phyloP scores from a whole-genome alignment of 495 filamentous ascomycete species.

The Chaetomium tenue region DNA sequence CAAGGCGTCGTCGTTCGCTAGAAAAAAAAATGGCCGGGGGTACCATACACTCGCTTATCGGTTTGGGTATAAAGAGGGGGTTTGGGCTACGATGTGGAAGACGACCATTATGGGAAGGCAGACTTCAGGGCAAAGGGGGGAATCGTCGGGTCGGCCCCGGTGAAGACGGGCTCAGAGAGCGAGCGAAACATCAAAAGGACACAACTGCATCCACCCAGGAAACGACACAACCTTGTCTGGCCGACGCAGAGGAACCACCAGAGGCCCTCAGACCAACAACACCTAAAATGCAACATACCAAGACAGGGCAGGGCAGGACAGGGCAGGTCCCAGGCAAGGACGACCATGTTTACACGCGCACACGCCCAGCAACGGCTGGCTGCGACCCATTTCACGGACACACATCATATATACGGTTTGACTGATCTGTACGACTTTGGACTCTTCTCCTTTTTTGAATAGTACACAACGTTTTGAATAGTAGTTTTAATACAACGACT shows the following conservation, averaged over 20 bases:
- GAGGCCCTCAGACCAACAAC: no score
- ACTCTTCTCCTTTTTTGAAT: not conserved
- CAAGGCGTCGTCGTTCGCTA: conserved; percentile 11
- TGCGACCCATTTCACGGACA: not conserved
- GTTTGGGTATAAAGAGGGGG: not conserved
- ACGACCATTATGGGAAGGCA: not conserved
- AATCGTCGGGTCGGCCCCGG: not conserved
- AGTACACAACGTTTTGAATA: conserved; percentile 1
- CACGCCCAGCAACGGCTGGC: not conserved
- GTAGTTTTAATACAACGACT: conserved; percentile 19
- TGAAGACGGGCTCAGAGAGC: not conserved
- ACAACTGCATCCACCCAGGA: no score
- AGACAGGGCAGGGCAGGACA: no score
- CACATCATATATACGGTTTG: not conserved
- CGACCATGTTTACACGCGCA: no score
- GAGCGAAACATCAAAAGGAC: no score
- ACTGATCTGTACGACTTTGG: not conserved
- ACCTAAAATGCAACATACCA: no score
- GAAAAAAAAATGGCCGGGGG: not conserved
- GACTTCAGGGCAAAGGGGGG: not conserved
- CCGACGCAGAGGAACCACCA: no score
- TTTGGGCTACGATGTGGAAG: not conserved
- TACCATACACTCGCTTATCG: conserved; percentile 13
- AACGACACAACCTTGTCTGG: no score
- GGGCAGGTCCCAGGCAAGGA: no score